Evolutionary conservation across 1,284 basidiomycete species (phyloP).

Genomic region (Mycosarcoma maydis): DNA sequence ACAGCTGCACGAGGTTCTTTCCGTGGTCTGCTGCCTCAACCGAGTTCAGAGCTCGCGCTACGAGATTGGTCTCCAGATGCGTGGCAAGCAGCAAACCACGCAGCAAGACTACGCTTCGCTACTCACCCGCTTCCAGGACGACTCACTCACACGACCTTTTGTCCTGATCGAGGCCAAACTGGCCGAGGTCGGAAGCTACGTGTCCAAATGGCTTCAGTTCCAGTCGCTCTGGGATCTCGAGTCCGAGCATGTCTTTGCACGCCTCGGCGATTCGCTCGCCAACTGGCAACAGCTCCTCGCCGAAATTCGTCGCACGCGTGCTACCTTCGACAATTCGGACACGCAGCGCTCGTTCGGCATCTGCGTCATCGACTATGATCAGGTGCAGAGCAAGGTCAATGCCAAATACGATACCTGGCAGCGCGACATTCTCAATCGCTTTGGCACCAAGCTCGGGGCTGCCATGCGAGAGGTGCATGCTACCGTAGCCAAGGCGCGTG

Average conservation of each 20-base stretch:
- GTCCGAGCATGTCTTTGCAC: conserved; percentile 92
- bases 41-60: conserved; percentile 93
- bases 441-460: conserved; percentile 88
- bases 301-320: conserved; percentile 93
- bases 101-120: conserved; percentile 76
- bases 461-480: conserved; percentile 97
- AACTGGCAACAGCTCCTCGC: conserved; percentile 92
- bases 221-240: conserved; percentile 99
- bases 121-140: conserved; percentile 77
- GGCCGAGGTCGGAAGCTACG: conserved; percentile 85
- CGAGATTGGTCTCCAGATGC: conserved; percentile 74
- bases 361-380: conserved; percentile 95
- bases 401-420: conserved; percentile 99
- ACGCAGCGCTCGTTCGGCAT: conserved; percentile 88
- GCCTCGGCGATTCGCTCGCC: conserved; percentile 88
- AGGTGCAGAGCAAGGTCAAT: conserved; percentile 95
- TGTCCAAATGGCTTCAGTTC: conserved; percentile 97
- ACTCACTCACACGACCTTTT: conserved; percentile 83
- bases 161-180: conserved; percentile 87
- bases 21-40: conserved; percentile 85
- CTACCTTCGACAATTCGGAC: conserved; percentile 95
- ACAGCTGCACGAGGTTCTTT: conserved; percentile 81
- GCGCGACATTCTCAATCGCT: conserved; percentile 87
- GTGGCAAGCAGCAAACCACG: conserved; percentile 27
- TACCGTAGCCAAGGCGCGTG: conserved; percentile 86